Conservation (phyloP, 2,329 filamentous ascomycete species). For the Pestalotiopsis sp. region DNA sequence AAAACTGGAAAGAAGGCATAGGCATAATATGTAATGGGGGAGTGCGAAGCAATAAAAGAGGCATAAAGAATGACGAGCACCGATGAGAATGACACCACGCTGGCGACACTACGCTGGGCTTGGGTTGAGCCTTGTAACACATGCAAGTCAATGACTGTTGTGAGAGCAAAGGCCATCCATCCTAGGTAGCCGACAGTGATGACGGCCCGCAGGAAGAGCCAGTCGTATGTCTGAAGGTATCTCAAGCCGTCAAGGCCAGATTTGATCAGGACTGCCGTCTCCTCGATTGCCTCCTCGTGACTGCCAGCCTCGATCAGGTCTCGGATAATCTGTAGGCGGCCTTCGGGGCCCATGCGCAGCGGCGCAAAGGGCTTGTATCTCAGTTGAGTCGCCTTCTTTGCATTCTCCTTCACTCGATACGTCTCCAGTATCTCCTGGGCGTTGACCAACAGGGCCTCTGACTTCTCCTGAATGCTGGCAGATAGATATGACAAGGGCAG, state of each 20-base stretch:
- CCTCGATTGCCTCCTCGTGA: conserved; percentile 77
- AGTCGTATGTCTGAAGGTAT: conserved; percentile 97
- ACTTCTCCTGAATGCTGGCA: conserved; percentile 74
- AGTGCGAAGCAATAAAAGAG: conserved; percentile 77
- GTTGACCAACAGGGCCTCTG: conserved; percentile 82
- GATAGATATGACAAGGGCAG: conserved; percentile 83
- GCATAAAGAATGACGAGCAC: conserved; percentile 76
- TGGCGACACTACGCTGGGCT: conserved; percentile 62
- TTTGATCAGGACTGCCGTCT: conserved; percentile 76
- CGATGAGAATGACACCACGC: conserved; percentile 72
- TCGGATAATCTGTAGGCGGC: conserved; percentile 69
- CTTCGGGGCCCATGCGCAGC: conserved; percentile 65
- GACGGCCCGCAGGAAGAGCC: conserved; percentile 88
- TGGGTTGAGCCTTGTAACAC: conserved; percentile 74
- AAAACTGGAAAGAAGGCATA: conserved; percentile 91
- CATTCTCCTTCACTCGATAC: conserved; percentile 90
- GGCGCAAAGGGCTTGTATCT: conserved; percentile 76
- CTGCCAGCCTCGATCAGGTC: conserved; percentile 66
- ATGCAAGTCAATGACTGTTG: conserved; percentile 85
- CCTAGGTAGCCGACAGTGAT: conserved; percentile 91
- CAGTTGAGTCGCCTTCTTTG: conserved; percentile 76
- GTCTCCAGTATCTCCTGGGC: conserved; percentile 89
- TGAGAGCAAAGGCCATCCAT: conserved; percentile 92
- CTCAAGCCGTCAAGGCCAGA: conserved; percentile 80
- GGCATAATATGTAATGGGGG: conserved; percentile 82